Percentiles rank a stretch among this genome's conserved stretches.
phyloP scores from a whole-genome alignment of 345 rosid genomes.

The Arabis alpina region DNA sequence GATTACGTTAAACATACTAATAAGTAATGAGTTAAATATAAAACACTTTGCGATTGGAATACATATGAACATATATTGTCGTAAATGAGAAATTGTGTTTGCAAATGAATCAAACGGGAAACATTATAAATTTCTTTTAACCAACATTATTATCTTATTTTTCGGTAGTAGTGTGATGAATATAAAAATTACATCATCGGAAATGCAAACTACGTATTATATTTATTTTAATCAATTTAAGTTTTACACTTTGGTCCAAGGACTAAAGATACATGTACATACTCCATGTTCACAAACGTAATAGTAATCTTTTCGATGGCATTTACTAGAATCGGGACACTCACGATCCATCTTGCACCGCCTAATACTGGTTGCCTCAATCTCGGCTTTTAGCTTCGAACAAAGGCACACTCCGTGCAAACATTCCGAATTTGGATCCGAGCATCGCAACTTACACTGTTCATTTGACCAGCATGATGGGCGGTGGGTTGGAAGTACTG shows the following conservation, averaged over 20 bases:
- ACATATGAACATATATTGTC: too few relatives aligned
- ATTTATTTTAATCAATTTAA: neutral
- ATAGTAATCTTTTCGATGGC: constrained; percentile 18
- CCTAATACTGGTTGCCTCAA: neutral
- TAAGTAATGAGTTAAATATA: too few relatives aligned
- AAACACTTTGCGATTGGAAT: too few relatives aligned
- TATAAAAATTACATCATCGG: neutral
- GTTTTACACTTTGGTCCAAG: neutral
- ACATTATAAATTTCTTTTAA: neutral
- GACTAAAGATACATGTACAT: constrained; percentile 5
- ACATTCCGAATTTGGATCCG: neutral
- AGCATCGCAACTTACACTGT: neutral
- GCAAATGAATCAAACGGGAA: too few relatives aligned
- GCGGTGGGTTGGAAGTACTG: too few relatives aligned
- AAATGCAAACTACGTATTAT: neutral
- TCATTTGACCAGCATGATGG: neutral
- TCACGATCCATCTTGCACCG: constrained; percentile 13
- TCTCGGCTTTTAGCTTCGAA: neutral
- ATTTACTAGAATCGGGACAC: constrained; percentile 23
- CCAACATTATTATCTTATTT: neutral
- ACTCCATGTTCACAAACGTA: constrained; percentile 24
- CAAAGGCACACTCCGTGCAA: neutral
- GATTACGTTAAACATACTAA: too few relatives aligned
- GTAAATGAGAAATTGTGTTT: too few relatives aligned
- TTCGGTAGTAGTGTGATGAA: neutral